phyloP scores from a whole-genome alignment of 805 yeast genomes.

The Kuraishia hungarica region DNA sequence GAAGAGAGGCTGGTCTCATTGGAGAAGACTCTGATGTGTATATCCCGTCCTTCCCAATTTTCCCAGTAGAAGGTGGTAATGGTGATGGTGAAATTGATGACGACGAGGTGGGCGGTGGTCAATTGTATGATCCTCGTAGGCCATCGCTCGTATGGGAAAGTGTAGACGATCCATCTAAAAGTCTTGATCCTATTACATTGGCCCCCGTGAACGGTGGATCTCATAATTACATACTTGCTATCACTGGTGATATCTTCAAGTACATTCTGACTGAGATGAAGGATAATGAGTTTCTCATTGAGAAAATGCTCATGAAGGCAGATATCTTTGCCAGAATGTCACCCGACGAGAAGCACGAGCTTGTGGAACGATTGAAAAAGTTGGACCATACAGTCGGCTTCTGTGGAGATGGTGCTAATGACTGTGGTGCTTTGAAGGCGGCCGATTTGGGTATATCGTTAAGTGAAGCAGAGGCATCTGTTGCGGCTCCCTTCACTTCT shows the following conservation, averaged over 20 bases:
- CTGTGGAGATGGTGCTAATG: conserved; percentile 99
- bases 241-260: conserved; percentile 90
- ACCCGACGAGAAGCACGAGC: conserved; percentile 96
- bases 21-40: conserved; percentile 34
- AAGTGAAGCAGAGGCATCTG: conserved; percentile 97
- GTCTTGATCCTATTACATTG: conserved; percentile 58
- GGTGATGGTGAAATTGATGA: conserved; percentile 8
- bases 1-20: conserved; percentile 70
- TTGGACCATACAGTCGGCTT: conserved; percentile 91
- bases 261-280: conserved; percentile 54
- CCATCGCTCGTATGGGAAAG: conserved; percentile 55
- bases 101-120: conserved; percentile 20
- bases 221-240: conserved; percentile 56
- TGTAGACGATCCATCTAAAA: conserved; percentile 45
- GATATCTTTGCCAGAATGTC: conserved; percentile 94
- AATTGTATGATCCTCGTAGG: conserved; percentile 25
- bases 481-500: conserved; percentile 97
- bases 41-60: conserved; percentile 48
- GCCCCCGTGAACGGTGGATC: conserved; percentile 28
- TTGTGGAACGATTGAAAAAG: conserved; percentile 77
- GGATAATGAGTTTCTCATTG: conserved; percentile 27
- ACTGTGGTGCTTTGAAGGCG: conserved; percentile 96
- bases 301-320: conserved; percentile 59
- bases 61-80: conserved; percentile 9
- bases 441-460: conserved; percentile 96